Percentiles rank a stretch among this genome's conserved stretches.
Evolutionary conservation across 2,329 filamentous ascomycete genomes (phyloP).

Genomic region (Aureobasidium sp.): DNA sequence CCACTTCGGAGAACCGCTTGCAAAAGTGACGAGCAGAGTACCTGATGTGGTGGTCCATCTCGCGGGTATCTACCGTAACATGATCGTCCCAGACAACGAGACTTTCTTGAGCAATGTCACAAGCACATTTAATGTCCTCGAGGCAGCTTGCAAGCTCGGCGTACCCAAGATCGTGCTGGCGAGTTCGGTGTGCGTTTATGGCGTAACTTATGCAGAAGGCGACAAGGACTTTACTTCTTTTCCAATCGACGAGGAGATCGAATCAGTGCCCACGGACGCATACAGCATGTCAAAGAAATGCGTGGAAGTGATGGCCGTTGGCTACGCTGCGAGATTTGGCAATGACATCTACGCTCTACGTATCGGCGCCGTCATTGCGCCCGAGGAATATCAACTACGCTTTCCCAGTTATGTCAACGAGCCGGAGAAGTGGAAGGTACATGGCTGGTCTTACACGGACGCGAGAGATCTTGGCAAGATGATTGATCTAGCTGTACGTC

Average conservation of each 20-base stretch:
- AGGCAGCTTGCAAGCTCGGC: constrained; percentile 67
- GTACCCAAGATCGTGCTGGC: constrained; percentile 70
- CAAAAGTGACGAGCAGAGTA: constrained; percentile 44
- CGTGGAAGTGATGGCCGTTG: constrained; percentile 62
- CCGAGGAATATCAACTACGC: constrained; percentile 63
- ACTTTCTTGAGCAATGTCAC: constrained; percentile 63
- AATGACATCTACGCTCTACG: constrained; percentile 67
- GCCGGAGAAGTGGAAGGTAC: constrained; percentile 58
- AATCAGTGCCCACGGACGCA: constrained; percentile 67
- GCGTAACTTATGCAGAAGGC: constrained; percentile 68
- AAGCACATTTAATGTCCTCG: constrained; percentile 68
- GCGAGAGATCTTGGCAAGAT: constrained; percentile 69
- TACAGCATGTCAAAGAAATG: constrained; percentile 69
- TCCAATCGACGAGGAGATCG: constrained; percentile 65
- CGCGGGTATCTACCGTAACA: constrained; percentile 64
- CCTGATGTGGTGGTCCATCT: constrained; percentile 72
- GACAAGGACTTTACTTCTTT: constrained; percentile 63
- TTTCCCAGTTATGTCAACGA: constrained; percentile 58
- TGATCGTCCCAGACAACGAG: constrained; percentile 68
- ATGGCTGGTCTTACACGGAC: constrained; percentile 72
- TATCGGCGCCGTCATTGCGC: constrained; percentile 69
- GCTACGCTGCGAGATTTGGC: constrained; percentile 62
- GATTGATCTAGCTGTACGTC: constrained; percentile 59
- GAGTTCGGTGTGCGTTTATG: constrained; percentile 66
- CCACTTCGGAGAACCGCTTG: constrained; percentile 55